Base-by-base conservation (phyloP, 2,329 filamentous ascomycete genomes). In the Pseudocercospora pini-densiflorae region DNA sequence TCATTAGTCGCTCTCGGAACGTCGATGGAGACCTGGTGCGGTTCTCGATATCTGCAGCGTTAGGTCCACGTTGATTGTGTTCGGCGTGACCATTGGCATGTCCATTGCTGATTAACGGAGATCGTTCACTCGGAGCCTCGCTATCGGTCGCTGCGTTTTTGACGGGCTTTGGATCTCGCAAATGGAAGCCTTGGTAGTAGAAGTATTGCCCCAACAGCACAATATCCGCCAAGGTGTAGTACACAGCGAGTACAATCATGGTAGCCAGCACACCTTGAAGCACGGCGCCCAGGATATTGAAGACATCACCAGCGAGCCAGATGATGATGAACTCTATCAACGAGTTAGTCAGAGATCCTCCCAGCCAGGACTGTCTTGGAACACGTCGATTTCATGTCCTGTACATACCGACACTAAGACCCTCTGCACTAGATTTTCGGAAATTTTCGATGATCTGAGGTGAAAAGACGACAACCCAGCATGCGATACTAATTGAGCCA, bases 381-480 rank as follows among this genome's bases (percentile, higher is more conserved):
- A 40, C 6, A 12, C 10, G 31, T 33, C 31, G 14, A 40, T 14
- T 3, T 40, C 36, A 40, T 1, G 1, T 40, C 6, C 4, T 9
- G 16, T 40, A 40, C 36, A n/a, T n/a, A 40, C 36, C 36, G 14
- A 97, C 87, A 0, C 92, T 97, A 1, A 98, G 85, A 2, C 93
- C 94, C 77, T 97, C 93, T 65, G 93, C 92, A 47, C 91, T 96
- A 71, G 88, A 84, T 63, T 93, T 88, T 69, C 89, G 90, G 81
- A 97, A 97, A 77, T 97, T 97, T 76, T 97, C 93, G 73, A 97
- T 90, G 73, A 99, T 97, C 74, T 99, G 95, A 1, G 95, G 95
- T 0, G 93, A 95, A 82, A 97, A 99, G 65, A 99, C 95, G 40
- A 98, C 92, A 64, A 98, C 92, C 95, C 95, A 97, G 78, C 94